Conservation (phyloP, 352 stramenopile species). For the Plasmopara muralis region DNA sequence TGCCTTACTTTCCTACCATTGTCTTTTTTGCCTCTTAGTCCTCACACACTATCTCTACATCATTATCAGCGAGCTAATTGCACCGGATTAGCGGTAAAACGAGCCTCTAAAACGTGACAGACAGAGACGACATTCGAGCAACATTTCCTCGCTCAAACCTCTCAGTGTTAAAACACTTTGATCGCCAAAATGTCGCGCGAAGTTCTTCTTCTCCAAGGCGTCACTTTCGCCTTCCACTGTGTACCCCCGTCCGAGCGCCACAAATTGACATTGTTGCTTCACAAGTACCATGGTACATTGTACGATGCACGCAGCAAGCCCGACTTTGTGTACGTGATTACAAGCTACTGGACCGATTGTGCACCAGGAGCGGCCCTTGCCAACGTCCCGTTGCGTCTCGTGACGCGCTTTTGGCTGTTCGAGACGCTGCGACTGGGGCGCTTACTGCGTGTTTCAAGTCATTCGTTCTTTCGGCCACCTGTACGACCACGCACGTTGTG, state of each 20-base stretch:
- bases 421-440: constrained; percentile 34
- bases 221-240: constrained; percentile 32
- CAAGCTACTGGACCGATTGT: constrained; percentile 44
- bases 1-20: no score
- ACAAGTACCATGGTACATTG: constrained; percentile 11
- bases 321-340: constrained; percentile 36
- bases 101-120: no score
- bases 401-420: constrained; percentile 55
- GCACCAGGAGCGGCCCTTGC: background rate
- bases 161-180: no score
- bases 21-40: no score
- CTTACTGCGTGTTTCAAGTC: constrained; percentile 28
- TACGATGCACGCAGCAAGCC: constrained; percentile 3
- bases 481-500: constrained; percentile 4
- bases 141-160: no score
- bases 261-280: constrained; percentile 13
- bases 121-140: no score
- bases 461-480: constrained; percentile 48
- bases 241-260: constrained; percentile 10
- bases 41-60: no score
- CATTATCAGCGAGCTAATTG: no score
- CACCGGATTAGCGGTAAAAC: no score
- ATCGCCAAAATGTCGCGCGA: constrained; percentile 7
- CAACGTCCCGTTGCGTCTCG: constrained; percentile 7
- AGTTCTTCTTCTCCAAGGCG: constrained; percentile 26